phyloP scores from a whole-genome alignment of 1,284 basidiomycete genomes.

The Austroboletus novae-zelandiae region DNA sequence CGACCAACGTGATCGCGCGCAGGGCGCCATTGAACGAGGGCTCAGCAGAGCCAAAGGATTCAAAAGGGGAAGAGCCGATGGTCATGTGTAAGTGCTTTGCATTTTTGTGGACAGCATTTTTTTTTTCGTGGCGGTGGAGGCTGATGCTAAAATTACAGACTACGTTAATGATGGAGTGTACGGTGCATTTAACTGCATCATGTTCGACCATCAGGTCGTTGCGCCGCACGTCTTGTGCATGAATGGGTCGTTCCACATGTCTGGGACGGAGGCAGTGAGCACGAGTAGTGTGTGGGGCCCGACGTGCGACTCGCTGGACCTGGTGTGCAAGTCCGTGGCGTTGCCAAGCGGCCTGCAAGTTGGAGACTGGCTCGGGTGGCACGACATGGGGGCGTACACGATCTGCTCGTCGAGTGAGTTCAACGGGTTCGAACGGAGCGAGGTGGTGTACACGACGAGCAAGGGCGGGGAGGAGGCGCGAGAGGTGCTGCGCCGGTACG shows the following conservation, averaged over 20 bases:
- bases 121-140: slow-evolving; percentile 1
- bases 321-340: slow-evolving; percentile 60
- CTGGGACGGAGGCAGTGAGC: slow-evolving; percentile 44
- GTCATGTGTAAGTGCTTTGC: slow-evolving; percentile 74
- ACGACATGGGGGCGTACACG: slow-evolving; percentile 93
- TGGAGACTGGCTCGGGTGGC: slow-evolving; percentile 91
- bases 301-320: slow-evolving; percentile 92
- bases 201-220: slow-evolving; percentile 91
- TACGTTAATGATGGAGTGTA: slow-evolving; percentile 99
- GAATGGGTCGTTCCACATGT: slow-evolving; percentile 52
- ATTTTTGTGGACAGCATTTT: slow-evolving; percentile 1
- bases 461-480: slow-evolving; percentile 40
- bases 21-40: slow-evolving; percentile 52
- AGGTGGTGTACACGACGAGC: slow-evolving; percentile 62
- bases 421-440: slow-evolving; percentile 76
- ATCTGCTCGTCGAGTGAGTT: slow-evolving; percentile 88
- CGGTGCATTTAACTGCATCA: slow-evolving; percentile 96
- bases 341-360: slow-evolving; percentile 69
- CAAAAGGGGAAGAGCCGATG: slow-evolving; percentile 50
- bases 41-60: background rate
- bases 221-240: slow-evolving; percentile 78
- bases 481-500: slow-evolving; percentile 34
- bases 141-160: slow-evolving; percentile 48
- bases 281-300: slow-evolving; percentile 68
- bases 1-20: slow-evolving; percentile 92